Evolutionary conservation across 768 basidiomycete species (phyloP), one percentile per base, ranked within the genome.

Genomic region (Suillus hirtellus): DNA sequence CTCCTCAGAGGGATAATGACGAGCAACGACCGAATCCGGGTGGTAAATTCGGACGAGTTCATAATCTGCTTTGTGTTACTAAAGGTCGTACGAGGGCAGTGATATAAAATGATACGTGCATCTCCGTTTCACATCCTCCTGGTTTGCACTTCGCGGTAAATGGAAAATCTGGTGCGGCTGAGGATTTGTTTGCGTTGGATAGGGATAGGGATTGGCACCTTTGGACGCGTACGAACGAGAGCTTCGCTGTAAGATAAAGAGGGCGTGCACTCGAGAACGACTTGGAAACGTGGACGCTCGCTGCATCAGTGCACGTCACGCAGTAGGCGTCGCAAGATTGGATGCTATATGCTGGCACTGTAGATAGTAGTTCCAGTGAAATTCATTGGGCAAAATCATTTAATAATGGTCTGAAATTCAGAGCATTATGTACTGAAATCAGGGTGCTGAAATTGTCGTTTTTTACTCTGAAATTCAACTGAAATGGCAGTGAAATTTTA

Each of bases 11-110:
- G 86, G 74, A 62, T 75, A 74, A 3, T 71, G 71, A 5, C 81
- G 78, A 24, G 77, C 77, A 24, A 77, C 53, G 27, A 80, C 77
- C 47, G 88, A 88, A 72, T 93, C 90, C 3, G 90, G 90, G 72
- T 93, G 90, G 73, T 92, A 90, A 63, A 90, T 80, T 46, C 87
- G 81, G 38, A 92, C 91, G 52, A 93, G 89, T 66, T 92, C 90
- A 69, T 86, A 90, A 73, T 92, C 90, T 93, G 66, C 17, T 35
- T 42, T 55, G 38, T 37, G 35, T 37, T 37, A 37, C 35, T 8
- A 37, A 37, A 37, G 10, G 35, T 37, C 9, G 35, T 37, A 37
- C 10, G 35, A 37, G 10, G 35, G 35, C 34, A 65, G 66, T 61
- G n/a, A 60, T 55, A 40, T 35, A 38, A 44, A 0, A 21, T 31